Base-by-base conservation (phyloP, 495 filamentous ascomycete species). In the Tuber calosporum region DNA sequence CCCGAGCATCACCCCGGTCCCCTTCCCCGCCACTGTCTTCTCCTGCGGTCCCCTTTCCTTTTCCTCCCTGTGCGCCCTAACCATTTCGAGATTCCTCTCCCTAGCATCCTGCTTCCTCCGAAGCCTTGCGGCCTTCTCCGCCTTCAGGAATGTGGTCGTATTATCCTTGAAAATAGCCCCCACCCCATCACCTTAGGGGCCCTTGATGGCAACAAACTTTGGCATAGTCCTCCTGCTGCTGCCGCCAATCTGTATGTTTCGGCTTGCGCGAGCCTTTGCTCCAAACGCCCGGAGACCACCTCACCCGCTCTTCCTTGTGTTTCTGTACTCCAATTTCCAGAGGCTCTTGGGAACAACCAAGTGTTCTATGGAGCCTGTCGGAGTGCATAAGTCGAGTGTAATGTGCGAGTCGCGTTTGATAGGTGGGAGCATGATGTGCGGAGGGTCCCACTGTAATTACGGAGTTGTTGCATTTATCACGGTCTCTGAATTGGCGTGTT, bases 281-380 rank as follows among this genome's bases (percentile, higher is more conserved):
- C 94, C 96, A 4, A 99, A 85, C 8, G 93, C 93, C 95, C 95
- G 98, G 30, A 97, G 84, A 82, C 98, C 95, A 66, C 96, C 95
- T 95, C 95, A 98, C 48, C 82, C 82, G 0, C 90, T 87, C 82
- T 99, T 99, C 73, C 94, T 89, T 38, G 96, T 95, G 80, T 99
- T 95, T 66, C 89, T 90, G 84, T 92, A 98, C 4, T 92, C 93
- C 76, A 89, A 87, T 72, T 87, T 89, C 75, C 90, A 89, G 82
- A 89, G 96, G 53, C 89, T 92, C 72, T 88, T 89, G 1, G 95
- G 92, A 0, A 99, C 89, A 0, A 90, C 92, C 95, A 96, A 99
- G 62, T 96, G 92, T 83, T 99, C 95, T 22, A 98, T 88, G 43
- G 85, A 88, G 34, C 90, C 96, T 1, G 86, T 84, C 0, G 96